phyloP scores from a whole-genome alignment of 2,329 filamentous ascomycete genomes.

The Alternaria incomplexa region DNA sequence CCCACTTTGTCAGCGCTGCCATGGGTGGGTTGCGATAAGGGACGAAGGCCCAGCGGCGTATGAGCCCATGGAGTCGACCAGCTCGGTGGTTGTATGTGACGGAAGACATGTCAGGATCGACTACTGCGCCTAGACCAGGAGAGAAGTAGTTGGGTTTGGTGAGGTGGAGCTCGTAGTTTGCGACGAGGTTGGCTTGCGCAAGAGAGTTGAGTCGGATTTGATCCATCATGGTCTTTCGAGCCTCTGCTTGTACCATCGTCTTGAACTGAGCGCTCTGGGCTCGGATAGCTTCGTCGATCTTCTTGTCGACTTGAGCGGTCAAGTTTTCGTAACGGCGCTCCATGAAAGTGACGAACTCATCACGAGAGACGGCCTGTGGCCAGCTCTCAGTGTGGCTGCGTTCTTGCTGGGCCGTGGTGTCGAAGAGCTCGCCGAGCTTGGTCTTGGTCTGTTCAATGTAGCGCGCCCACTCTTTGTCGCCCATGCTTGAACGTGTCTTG shows the following conservation, averaged over 20 bases:
- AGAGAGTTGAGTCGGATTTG: conserved; percentile 38
- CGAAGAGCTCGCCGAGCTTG: conserved; percentile 38
- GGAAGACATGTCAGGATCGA: conserved; percentile 68
- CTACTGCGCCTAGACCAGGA: conserved; percentile 66
- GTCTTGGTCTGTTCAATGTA: conserved; percentile 61
- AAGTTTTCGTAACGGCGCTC: conserved; percentile 28
- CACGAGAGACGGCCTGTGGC: conserved; percentile 49
- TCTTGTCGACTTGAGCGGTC: conserved; percentile 29
- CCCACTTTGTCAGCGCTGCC: conserved; percentile 72
- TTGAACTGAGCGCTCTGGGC: conserved; percentile 24
- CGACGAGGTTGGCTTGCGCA: conserved; percentile 39
- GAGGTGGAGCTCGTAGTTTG: conserved; percentile 41
- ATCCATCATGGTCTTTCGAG: conserved; percentile 42
- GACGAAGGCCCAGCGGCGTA: conserved; percentile 21
- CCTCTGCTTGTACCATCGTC: conserved; percentile 23
- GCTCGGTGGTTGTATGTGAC: conserved; percentile 46
- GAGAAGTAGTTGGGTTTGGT: conserved; percentile 74
- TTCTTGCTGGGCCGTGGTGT: conserved; percentile 8
- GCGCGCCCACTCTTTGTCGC: conserved; percentile 56
- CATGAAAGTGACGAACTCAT: conserved; percentile 56
- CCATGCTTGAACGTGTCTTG: conserved; percentile 57
- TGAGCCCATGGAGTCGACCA: conserved; percentile 3
- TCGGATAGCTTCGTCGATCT: conserved; percentile 27
- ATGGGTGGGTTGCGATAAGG: conserved; percentile 49
- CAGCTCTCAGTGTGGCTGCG: conserved; percentile 6